Conservation (phyloP, 176 grass and related monocot species). For the Poa pratensis region DNA sequence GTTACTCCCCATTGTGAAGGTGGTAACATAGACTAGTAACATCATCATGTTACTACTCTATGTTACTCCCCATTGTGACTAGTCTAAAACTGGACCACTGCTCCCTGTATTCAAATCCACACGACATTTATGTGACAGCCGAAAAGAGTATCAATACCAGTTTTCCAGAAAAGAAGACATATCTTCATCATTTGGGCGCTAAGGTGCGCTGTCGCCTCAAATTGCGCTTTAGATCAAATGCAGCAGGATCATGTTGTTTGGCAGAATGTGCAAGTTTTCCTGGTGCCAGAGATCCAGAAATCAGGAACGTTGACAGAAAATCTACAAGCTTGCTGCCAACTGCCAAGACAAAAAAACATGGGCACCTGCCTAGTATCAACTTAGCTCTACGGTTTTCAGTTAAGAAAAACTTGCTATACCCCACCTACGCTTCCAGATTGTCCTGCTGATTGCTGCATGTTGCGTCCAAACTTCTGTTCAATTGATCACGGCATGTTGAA, state of each 20-base stretch:
- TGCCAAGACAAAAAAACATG: not conserved
- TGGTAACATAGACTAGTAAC: too few relatives aligned
- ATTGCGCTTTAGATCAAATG: not conserved
- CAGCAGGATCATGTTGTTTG: not conserved
- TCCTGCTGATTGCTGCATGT: not conserved
- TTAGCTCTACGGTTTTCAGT: not conserved
- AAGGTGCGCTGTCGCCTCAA: not conserved
- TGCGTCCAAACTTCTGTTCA: not conserved
- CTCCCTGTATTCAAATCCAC: not conserved
- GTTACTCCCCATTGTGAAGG: too few relatives aligned
- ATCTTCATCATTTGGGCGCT: not conserved
- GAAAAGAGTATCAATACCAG: not conserved
- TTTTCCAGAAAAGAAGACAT: not conserved
- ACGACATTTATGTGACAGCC: not conserved
- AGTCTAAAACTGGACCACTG: not conserved
- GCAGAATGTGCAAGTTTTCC: slow-evolving; percentile 6
- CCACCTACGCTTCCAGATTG: not conserved
- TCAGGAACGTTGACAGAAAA: not conserved
- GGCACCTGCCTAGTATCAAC: not conserved
- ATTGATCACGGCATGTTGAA: not conserved
- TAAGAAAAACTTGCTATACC: not conserved
- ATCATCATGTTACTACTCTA: too few relatives aligned
- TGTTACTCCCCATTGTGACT: too few relatives aligned
- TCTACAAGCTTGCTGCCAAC: not conserved
- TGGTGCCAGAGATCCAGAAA: not conserved